Evolutionary conservation across 2,329 filamentous ascomycete species (phyloP).

Genomic region (Sphaerulina musiva): DNA sequence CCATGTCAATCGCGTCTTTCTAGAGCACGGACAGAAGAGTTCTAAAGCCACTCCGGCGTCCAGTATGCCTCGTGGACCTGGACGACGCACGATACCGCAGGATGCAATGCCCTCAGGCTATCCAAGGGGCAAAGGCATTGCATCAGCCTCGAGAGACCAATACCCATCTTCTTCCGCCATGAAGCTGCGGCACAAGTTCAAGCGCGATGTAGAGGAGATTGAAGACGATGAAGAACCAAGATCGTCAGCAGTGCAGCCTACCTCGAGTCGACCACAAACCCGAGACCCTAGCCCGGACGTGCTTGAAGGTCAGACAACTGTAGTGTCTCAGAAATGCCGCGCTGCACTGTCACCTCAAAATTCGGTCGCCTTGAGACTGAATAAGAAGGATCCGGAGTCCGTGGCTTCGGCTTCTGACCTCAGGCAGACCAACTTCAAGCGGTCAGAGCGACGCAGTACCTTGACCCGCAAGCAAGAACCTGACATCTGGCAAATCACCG

Average conservation of each 20-base stretch:
- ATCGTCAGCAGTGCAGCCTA: not conserved
- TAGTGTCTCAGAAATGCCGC: not conserved
- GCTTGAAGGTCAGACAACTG: constrained; percentile 6
- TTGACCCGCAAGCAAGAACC: not conserved
- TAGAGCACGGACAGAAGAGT: not conserved
- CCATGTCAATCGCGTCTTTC: not conserved
- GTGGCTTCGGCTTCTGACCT: not conserved
- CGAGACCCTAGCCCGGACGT: constrained; percentile 9
- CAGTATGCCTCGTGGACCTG: not conserved
- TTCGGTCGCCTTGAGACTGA: not conserved
- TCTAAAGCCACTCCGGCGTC: not conserved
- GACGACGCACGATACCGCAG: not conserved
- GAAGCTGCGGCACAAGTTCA: not conserved
- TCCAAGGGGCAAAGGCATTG: not conserved
- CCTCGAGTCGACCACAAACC: not conserved
- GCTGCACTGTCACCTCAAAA: constrained; percentile 1
- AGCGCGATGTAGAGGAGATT: not conserved
- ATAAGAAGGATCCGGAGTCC: not conserved
- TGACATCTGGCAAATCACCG: not conserved
- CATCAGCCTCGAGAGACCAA: not conserved
- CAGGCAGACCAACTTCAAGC: not conserved
- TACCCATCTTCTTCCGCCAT: not conserved
- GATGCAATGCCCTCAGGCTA: no score
- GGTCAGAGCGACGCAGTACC: not conserved
- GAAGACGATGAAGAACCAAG: not conserved